These are phyloP conservation scores for Dactylellina leptospora DNA, from an alignment of 2,329 filamentous ascomycete species.

Conservation along the genomic window DNA sequence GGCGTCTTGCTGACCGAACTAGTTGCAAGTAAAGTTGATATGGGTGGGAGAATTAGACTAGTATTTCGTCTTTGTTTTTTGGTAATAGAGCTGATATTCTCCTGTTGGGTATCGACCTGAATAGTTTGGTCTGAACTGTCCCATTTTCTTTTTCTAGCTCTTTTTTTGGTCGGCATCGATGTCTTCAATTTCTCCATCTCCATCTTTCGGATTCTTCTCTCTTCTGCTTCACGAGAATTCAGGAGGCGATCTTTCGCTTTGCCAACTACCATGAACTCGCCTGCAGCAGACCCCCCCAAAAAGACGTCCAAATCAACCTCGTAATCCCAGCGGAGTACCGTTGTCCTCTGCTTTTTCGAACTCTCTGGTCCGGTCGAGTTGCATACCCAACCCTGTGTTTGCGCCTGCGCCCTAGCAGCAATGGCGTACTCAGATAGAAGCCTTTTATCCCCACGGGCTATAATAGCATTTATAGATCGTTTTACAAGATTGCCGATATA, in stretches of 20 bases:
- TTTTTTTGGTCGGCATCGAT: constrained; percentile 11
- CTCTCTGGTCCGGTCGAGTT: neutral
- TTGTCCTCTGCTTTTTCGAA: constrained; percentile 19
- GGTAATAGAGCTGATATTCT: neutral
- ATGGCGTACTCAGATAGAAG: constrained; percentile 28
- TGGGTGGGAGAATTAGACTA: neutral
- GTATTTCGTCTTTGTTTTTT: neutral
- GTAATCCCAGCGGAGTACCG: constrained; percentile 23
- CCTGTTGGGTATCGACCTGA: neutral
- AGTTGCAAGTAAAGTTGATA: constrained; percentile 5
- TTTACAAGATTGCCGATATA: constrained; percentile 27
- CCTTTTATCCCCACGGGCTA: constrained; percentile 18
- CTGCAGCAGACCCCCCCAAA: constrained; percentile 2
- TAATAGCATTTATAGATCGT: constrained; percentile 16
- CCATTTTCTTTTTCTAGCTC: constrained; percentile 26
- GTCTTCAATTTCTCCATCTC: constrained; percentile 34
- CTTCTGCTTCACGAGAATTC: constrained; percentile 27
- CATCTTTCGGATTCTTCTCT: constrained; percentile 14
- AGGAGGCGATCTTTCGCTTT: constrained; percentile 23
- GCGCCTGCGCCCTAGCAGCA: constrained; percentile 12
- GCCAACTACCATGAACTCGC: constrained; percentile 29
- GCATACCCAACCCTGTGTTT: constrained; percentile 19
- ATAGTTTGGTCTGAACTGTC: neutral
- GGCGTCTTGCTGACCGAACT: neutral
- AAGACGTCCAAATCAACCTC: constrained; percentile 39